Conservation (phyloP, 2,329 filamentous ascomycete genomes). For the Calonectria honghensis region DNA sequence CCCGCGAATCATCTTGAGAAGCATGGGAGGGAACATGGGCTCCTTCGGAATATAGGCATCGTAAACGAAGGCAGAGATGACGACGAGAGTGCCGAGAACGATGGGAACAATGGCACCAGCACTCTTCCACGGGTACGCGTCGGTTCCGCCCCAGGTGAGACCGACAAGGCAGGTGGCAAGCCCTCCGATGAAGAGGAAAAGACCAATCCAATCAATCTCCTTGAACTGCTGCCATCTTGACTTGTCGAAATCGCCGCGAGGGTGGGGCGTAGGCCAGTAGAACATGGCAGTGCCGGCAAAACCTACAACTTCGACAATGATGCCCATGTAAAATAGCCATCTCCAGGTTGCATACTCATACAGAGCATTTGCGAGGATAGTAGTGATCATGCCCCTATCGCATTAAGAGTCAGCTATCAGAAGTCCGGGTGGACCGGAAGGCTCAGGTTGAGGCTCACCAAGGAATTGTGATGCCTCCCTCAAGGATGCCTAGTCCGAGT, state of each 20-base stretch:
- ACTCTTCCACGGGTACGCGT: conserved; percentile 8
- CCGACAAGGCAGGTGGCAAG: conserved; percentile 1
- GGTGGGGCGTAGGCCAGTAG: conserved; percentile 23
- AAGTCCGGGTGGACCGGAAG: too few species aligned
- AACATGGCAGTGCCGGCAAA: conserved; percentile 12
- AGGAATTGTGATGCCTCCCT: conserved; percentile 17
- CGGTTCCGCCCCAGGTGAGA: conserved; percentile 7
- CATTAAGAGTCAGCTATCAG: neutral
- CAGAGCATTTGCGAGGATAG: neutral
- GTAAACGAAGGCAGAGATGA: conserved; percentile 14
- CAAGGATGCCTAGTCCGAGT: conserved; percentile 2
- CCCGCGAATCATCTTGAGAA: conserved; percentile 12
- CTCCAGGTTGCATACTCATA: conserved; percentile 19
- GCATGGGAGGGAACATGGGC: neutral
- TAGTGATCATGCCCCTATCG: conserved; percentile 5
- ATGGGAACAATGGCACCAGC: conserved; percentile 14
- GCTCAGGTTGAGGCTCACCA: neutral
- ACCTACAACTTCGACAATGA: neutral
- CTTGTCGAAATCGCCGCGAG: conserved; percentile 41
- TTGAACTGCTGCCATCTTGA: conserved; percentile 38
- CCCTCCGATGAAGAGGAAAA: conserved; percentile 22
- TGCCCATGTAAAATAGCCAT: conserved; percentile 18
- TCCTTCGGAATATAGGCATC: conserved; percentile 16
- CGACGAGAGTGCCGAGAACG: neutral
- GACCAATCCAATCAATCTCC: conserved; percentile 39